Percentiles rank a stretch among this genome's conserved stretches.
Conservation (phyloP, 2,329 filamentous ascomycete species). For the Colletotrichum sp. region DNA sequence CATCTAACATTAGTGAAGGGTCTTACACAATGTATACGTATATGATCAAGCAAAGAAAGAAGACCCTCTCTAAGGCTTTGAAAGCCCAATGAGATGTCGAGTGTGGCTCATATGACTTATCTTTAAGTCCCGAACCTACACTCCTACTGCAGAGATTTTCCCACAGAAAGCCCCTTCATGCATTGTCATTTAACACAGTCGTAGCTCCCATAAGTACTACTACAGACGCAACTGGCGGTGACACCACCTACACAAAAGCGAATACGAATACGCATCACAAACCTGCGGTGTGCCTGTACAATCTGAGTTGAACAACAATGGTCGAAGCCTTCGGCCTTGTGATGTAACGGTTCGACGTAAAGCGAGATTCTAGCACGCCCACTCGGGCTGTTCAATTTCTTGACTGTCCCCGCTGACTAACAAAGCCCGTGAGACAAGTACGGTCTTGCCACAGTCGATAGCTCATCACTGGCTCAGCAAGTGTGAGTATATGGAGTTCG, state of each 20-base stretch:
- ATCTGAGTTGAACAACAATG: neutral
- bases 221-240: neutral
- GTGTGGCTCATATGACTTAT: neutral
- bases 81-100: neutral
- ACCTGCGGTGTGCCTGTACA: neutral
- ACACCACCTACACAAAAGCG: neutral
- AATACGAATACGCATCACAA: neutral
- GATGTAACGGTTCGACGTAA: neutral
- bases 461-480: neutral
- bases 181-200: neutral
- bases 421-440: neutral
- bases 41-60: slow-evolving; percentile 90
- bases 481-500: neutral
- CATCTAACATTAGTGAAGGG: neutral
- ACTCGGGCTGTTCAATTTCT: neutral
- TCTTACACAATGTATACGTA: slow-evolving; percentile 87
- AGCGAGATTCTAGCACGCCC: neutral
- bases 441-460: neutral
- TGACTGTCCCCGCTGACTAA: neutral
- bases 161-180: neutral
- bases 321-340: neutral
- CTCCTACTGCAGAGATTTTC: neutral
- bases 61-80: slow-evolving; percentile 65
- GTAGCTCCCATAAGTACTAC: neutral
- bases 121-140: neutral